Conservation (phyloP, 192 early-diverging fungal species). For the Coemansia sp. region DNA sequence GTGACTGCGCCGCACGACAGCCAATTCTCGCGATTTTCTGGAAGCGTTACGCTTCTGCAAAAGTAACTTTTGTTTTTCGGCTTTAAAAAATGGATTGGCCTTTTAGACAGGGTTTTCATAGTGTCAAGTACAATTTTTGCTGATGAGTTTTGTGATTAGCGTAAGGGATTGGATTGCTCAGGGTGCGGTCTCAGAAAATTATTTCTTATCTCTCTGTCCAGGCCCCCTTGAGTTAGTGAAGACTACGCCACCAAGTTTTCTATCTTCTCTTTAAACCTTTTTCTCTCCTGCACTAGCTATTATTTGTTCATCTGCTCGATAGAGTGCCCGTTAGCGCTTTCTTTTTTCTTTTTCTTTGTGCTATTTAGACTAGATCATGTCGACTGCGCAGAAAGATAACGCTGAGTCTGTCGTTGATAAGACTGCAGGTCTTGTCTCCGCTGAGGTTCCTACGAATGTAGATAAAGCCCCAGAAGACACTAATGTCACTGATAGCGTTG, state of each 20-base stretch:
- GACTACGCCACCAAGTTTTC: background rate
- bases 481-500: background rate
- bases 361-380: slow-evolving; percentile 19
- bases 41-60: slow-evolving; percentile 28
- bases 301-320: background rate
- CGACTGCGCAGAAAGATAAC: slow-evolving; percentile 22
- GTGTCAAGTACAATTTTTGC: no score
- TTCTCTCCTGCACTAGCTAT: slow-evolving; percentile 2
- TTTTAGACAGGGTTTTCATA: no score
- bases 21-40: slow-evolving; percentile 39
- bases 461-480: background rate
- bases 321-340: background rate
- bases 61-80: slow-evolving; percentile 1
- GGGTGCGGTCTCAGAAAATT: background rate
- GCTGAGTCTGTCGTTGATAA: slow-evolving; percentile 4
- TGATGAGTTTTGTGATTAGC: background rate
- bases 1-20: slow-evolving; percentile 47
- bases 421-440: background rate
- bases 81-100: no score
- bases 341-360: slow-evolving; percentile 7
- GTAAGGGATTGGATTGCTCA: background rate
- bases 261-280: background rate
- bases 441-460: slow-evolving; percentile 1
- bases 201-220: slow-evolving; percentile 1
- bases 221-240: background rate